Evolutionary conservation across 164 flowering plant genomes (phyloP), one percentile per base, ranked within the genome.

Genomic region (Echeveria elegans): DNA sequence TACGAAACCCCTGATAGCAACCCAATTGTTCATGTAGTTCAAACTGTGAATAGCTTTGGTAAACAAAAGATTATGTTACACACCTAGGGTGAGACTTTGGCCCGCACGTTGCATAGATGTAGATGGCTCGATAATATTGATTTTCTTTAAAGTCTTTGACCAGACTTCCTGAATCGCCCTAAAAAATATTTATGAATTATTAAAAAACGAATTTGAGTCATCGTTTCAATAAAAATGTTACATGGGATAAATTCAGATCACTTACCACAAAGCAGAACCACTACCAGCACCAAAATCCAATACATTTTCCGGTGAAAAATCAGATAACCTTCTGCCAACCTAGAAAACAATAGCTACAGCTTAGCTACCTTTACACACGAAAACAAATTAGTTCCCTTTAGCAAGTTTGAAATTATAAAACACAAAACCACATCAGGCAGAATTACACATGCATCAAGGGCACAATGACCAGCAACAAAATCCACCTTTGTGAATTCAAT

Each of bases 251-350:
- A 23, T 21, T 58, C 41, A 1, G 70, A 38, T 41, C 62, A 23
- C 86, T 86, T 77, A 95, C 99, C 99, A 95, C 69, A 88, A 73
- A 43, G 87, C 97, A 0, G 97, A 87, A 68, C 99, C 92, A 50
- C 97, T 84, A 59, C 97, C 99, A 56, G 97, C 85, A 50, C 97
- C 97, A 88, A 95, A 95, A 83, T 95, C 99, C 81, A 95, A 78
- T 7, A 92, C 97, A 45, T 71, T 88, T 30, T 80, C 67, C 0
- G 99, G 99, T 45, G 85, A 63, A 72, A 95, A 92, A 70, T 66
- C 92, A 1, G 97, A 94, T 65, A 95, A 60, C 76, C 99, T 87
- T 70, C 89, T 81, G 2, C 83, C 77, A 21, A 95, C 89, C 99
- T 95, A 70, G 40, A 72, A 18, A 62, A 30, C 0, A 45, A 14